Evolutionary conservation across 1,284 basidiomycete species (phyloP), one percentile per base, ranked within the genome.

Genomic region (Ceratobasidium sp.): DNA sequence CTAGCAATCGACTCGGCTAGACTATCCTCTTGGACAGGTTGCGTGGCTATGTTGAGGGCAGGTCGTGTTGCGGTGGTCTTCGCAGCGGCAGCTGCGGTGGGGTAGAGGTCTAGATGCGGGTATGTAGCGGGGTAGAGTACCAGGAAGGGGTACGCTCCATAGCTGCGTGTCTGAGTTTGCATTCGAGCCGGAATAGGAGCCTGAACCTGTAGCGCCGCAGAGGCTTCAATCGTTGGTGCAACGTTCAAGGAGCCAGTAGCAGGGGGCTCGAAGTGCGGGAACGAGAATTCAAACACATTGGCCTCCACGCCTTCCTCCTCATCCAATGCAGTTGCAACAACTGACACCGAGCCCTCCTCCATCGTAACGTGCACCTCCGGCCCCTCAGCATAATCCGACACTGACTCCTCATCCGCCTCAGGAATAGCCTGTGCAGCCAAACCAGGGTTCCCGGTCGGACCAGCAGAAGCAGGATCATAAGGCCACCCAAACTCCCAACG

Each of bases 61-160:
- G 49, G 43, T 21, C 66, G 41, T 23, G 11, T 23, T 16, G 23
- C 16, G 6, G 35, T 30, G 21, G 14, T 7, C 16, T 35, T 14
- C 30, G 32, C 35, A 18, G 55, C 35, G 16, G 54, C 66, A n/a
- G 70, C 44, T 6, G 59, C 59, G 11, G 38, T 32, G 18, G 75
- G 75, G 41, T 76, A 76, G 38, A 76, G 76, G 49, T 81, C 79
- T 70, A 82, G 79, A 73, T 77, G 50, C 16, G 84, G 83, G 74
- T 84, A 83, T 23, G 78, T 77, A 44, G 80, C 77, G 41, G 81
- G 81, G 73, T 82, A 82, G 47, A 82, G 73, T 35, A 77, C 73
- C 47, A 83, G 75, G 73, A 80, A 74, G n/a, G 83, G 82, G 76
- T 84, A 84, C n/a, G 82, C 82, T 23, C 64, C 47, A 67, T 74